A percentile compares a stretch with the other conserved stretches of the same genome.
Conservation (phyloP, 1,284 basidiomycete genomes). For the Leccinum fuscescens region DNA sequence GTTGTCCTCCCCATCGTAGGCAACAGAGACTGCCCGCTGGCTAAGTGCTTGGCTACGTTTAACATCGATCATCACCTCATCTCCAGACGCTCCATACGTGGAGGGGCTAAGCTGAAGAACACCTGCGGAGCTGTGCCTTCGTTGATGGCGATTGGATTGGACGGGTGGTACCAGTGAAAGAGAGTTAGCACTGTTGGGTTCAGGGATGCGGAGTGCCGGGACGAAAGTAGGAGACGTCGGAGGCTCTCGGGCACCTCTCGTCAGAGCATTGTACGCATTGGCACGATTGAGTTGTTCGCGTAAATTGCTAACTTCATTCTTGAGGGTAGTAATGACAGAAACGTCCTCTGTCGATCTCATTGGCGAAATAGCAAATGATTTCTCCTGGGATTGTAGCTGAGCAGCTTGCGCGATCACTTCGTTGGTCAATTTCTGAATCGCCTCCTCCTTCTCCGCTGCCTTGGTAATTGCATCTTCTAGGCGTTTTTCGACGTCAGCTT, state of each 20-base stretch:
- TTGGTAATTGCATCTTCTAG: constrained; percentile 77
- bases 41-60: constrained; percentile 75
- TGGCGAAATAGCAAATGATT: constrained; percentile 58
- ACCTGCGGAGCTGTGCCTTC: constrained; percentile 84
- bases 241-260: constrained; percentile 69
- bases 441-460: constrained; percentile 81
- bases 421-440: constrained; percentile 77
- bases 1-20: constrained; percentile 78
- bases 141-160: constrained; percentile 57
- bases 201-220: constrained; percentile 62
- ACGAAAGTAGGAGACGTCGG: constrained; percentile 82
- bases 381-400: constrained; percentile 82
- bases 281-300: constrained; percentile 95
- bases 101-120: constrained; percentile 64
- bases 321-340: constrained; percentile 83
- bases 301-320: constrained; percentile 87
- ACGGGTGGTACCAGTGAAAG: constrained; percentile 33
- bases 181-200: constrained; percentile 44
- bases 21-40: constrained; percentile 91
- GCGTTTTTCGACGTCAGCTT: constrained; percentile 80
- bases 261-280: constrained; percentile 84
- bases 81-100: constrained; percentile 68
- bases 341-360: constrained; percentile 74
- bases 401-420: constrained; percentile 74
- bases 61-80: constrained; percentile 77